Evolutionary conservation across 1,284 basidiomycete genomes (phyloP).

Genomic region (Baeospora myosura): DNA sequence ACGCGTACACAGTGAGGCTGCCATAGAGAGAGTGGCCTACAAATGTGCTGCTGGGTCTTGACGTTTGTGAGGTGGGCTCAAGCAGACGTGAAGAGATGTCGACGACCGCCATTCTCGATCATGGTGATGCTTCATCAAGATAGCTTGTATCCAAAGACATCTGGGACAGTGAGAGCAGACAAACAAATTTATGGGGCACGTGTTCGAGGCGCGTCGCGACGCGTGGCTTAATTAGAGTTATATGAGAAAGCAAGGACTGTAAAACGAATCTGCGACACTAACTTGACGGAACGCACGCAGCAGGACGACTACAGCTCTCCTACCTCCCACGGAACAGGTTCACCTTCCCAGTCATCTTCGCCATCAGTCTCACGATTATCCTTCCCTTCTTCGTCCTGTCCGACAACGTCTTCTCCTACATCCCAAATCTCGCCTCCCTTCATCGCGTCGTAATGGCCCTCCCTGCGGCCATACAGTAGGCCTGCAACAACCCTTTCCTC

Average conservation of each 20-base stretch:
- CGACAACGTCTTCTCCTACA: constrained; percentile 53
- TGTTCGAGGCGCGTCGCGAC: neutral
- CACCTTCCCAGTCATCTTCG: constrained; percentile 77
- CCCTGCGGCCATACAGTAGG: constrained; percentile 51
- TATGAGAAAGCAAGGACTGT: neutral
- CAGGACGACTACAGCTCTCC: constrained; percentile 51
- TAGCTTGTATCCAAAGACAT: no score
- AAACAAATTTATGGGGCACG: no score
- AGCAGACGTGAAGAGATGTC: no score
- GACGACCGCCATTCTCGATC: no score
- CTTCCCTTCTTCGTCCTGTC: constrained; percentile 22
- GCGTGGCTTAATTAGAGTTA: neutral
- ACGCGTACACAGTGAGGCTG: no score
- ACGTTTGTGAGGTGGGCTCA: no score
- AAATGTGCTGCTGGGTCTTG: no score
- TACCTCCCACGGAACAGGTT: constrained; percentile 71
- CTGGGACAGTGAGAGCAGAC: no score
- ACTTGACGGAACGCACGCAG: constrained; percentile 16
- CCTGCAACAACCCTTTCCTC: constrained; percentile 51
- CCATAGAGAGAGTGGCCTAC: no score
- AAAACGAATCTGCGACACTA: constrained; percentile 7
- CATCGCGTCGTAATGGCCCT: constrained; percentile 47
- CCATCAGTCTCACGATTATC: constrained; percentile 29
- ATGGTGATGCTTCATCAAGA: no score
- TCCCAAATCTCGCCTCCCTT: constrained; percentile 72